Conservation (phyloP, 331 rosid species). For the Cydonia oblonga region DNA sequence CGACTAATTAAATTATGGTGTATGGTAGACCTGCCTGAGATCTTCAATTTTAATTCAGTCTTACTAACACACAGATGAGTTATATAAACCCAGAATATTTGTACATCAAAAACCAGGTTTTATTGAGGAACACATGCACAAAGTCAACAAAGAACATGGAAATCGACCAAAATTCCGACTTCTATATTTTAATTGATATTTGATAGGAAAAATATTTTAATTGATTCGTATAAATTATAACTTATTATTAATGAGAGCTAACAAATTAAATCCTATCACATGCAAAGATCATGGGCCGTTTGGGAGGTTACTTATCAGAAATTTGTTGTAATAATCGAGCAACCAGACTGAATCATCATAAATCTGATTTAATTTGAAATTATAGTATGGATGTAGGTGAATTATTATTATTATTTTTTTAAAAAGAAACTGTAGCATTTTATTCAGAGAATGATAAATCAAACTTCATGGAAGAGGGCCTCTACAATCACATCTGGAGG, state of each 20-base stretch:
- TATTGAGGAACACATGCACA: conserved; percentile 29
- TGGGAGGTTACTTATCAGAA: conserved; percentile 2
- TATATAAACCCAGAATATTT: neutral
- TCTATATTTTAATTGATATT: conserved; percentile 22
- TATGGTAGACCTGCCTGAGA: neutral
- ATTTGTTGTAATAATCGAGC: neutral
- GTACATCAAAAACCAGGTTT: conserved; percentile 2
- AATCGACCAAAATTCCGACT: conserved; percentile 61
- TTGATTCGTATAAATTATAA: conserved; percentile 1
- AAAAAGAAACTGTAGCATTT: too few relatives aligned
- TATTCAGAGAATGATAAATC: too few relatives aligned
- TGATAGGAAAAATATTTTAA: neutral
- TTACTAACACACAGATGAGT: neutral
- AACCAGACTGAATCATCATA: neutral
- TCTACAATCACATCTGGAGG: too few relatives aligned
- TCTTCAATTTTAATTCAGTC: neutral
- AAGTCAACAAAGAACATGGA: conserved; percentile 40
- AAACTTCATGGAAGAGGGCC: too few relatives aligned
- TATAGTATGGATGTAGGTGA: neutral
- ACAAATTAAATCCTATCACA: conserved; percentile 26
- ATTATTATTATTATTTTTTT: neutral
- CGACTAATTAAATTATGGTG: neutral
- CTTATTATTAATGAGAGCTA: conserved; percentile 7
- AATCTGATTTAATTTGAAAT: neutral
- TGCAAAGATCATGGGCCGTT: conserved; percentile 25